phyloP scores from a whole-genome alignment of 495 filamentous ascomycete genomes.

The Pyronema omphalodes region DNA sequence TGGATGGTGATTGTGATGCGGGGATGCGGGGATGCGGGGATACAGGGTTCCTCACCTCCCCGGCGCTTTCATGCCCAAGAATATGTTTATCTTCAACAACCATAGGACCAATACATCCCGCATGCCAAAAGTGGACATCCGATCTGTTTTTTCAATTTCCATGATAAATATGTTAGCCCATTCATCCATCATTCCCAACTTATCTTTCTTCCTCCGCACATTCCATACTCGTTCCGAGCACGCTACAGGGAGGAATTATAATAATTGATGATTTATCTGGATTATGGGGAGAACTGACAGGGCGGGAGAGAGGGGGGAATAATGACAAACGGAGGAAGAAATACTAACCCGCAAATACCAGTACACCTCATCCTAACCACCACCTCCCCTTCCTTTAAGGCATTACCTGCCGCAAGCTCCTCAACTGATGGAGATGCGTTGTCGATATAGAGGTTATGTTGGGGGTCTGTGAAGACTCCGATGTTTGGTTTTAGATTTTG shows the following conservation, averaged over 20 bases:
- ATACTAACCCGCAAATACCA: slow-evolving; percentile 72
- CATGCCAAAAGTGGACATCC: slow-evolving; percentile 92
- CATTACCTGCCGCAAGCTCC: slow-evolving; percentile 48
- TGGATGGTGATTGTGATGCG: too few species aligned
- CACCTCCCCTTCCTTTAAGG: slow-evolving; percentile 62
- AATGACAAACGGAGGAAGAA: slow-evolving; percentile 9
- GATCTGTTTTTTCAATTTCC: slow-evolving; percentile 52
- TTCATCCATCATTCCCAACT: too few species aligned
- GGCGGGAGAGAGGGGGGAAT: too few species aligned
- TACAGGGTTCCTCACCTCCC: slow-evolving; percentile 36
- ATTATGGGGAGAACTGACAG: slow-evolving; percentile 11
- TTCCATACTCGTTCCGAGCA: too few species aligned
- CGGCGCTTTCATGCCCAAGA: slow-evolving; percentile 82
- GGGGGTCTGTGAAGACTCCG: slow-evolving; percentile 84
- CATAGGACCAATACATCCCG: slow-evolving; percentile 86
- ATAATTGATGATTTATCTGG: too few species aligned
- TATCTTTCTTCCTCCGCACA: too few species aligned
- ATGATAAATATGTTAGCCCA: too few species aligned
- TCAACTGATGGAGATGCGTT: slow-evolving; percentile 58
- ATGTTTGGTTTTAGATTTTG: slow-evolving; percentile 54
- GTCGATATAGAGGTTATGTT: slow-evolving; percentile 77
- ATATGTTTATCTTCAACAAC: slow-evolving; percentile 72
- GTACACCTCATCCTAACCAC: slow-evolving; percentile 73
- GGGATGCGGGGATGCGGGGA: too few species aligned
- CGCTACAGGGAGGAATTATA: too few species aligned